Evolutionary conservation across 768 basidiomycete genomes (phyloP).

Genomic region (Xerocomus brunneocitrinus): DNA sequence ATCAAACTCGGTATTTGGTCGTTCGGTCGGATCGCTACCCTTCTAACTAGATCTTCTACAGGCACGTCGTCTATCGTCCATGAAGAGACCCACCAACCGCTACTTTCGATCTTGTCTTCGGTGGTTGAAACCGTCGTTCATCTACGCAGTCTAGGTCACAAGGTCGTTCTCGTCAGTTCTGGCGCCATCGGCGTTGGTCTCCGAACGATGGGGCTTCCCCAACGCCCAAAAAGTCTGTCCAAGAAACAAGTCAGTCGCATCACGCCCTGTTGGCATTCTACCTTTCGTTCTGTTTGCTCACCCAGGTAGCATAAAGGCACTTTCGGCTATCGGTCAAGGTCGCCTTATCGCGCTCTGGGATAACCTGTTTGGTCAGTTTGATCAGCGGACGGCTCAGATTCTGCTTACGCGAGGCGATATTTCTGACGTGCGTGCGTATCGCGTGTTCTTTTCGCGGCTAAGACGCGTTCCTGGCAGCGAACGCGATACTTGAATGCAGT

Average conservation of each 20-base stretch:
- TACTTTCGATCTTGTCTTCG: conserved; percentile 86
- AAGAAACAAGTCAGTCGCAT: conserved; percentile 78
- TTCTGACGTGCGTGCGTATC: conserved; percentile 66
- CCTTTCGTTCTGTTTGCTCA: conserved; percentile 8
- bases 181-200: conserved; percentile 97
- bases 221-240: conserved; percentile 75
- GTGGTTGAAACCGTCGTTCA: conserved; percentile 87
- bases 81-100: conserved; percentile 86
- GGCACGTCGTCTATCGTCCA: conserved; percentile 97
- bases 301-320: conserved; percentile 53
- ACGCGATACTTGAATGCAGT: conserved; percentile 96
- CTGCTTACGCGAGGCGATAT: conserved; percentile 94
- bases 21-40: not conserved
- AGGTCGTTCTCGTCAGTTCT: conserved; percentile 92
- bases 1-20: conserved; percentile 75
- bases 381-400: conserved; percentile 94
- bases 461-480: conserved; percentile 46
- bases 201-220: conserved; percentile 82
- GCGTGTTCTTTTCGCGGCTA: not conserved
- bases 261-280: not conserved
- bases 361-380: conserved; percentile 89
- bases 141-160: conserved; percentile 77
- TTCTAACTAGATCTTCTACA: conserved; percentile 10
- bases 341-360: conserved; percentile 96
- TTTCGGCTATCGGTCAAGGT: conserved; percentile 97